Conservation (phyloP, 371 early-diverging fungal genomes). For the Actinomortierella wolfii region DNA sequence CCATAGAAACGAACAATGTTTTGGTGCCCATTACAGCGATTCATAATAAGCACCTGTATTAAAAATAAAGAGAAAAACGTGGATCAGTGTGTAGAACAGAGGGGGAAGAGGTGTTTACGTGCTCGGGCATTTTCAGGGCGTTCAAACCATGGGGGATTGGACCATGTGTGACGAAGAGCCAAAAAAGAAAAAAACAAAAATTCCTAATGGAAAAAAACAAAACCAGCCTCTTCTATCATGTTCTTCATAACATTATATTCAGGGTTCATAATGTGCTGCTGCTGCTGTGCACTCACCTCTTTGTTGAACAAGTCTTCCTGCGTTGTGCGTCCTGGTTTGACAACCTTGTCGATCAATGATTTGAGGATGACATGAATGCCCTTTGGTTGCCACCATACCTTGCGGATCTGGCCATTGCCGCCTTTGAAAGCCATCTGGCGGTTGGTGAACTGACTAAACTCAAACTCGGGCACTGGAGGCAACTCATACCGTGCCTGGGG, state of each 20-base stretch:
- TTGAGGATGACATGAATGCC: slow-evolving; percentile 16
- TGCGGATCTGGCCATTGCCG: slow-evolving; percentile 25
- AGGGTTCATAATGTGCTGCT: too few species aligned
- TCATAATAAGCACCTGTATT: slow-evolving; percentile 27
- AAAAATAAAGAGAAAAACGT: background rate
- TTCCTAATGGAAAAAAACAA: background rate
- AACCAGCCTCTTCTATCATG: too few species aligned
- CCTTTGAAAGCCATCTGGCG: slow-evolving; percentile 11
- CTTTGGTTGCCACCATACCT: slow-evolving; percentile 9
- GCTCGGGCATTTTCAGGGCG: too few species aligned
- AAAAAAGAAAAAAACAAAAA: background rate
- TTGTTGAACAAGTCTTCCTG: slow-evolving; percentile 28
- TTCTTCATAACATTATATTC: too few species aligned
- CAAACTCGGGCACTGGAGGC: too few species aligned
- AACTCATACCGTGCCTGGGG: slow-evolving; percentile 14
- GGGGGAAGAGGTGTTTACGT: background rate
- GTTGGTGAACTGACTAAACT: slow-evolving; percentile 10
- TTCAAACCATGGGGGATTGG: background rate
- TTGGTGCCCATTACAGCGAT: slow-evolving; percentile 27
- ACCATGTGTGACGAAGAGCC: background rate
- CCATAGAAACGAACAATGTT: slow-evolving; percentile 43
- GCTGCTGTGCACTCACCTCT: slow-evolving; percentile 11
- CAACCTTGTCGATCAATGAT: slow-evolving; percentile 13
- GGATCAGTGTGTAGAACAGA: too few species aligned
- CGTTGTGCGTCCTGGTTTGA: slow-evolving; percentile 14